A percentile compares a stretch with the other conserved stretches of the same genome.
Conservation (phyloP, 73 alveolate species). For the Strombidium stylifer region DNA sequence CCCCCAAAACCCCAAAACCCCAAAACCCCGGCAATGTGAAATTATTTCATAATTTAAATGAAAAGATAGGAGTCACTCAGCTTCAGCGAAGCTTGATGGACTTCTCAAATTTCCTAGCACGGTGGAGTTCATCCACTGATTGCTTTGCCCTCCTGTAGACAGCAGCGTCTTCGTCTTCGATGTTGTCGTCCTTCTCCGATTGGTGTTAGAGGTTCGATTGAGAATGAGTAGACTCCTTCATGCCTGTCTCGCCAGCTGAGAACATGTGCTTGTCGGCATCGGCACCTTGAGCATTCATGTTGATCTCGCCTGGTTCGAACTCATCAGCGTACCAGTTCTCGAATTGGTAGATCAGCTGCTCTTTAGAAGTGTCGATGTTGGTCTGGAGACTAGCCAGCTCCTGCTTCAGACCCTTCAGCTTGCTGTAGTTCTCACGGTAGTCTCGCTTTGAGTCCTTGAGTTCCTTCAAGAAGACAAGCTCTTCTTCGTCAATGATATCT, state of each 20-base stretch:
- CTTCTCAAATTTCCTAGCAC: slow-evolving; percentile 76
- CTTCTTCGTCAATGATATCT: slow-evolving; percentile 97
- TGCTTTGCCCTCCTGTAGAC: slow-evolving; percentile 96
- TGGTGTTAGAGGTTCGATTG: slow-evolving; percentile 61
- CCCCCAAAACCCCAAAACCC: too few species aligned
- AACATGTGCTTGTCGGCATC: slow-evolving; percentile 33
- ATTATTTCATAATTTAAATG: too few species aligned
- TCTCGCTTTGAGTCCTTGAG: slow-evolving; percentile 86
- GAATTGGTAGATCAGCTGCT: slow-evolving; percentile 58
- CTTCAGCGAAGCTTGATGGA: too few species aligned
- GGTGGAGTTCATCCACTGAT: slow-evolving; percentile 76
- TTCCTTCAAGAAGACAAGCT: slow-evolving; percentile 79
- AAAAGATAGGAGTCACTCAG: too few species aligned
- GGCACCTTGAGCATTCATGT: neutral
- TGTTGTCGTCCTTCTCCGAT: slow-evolving; percentile 79
- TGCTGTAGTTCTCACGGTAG: slow-evolving; percentile 84
- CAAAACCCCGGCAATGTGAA: too few species aligned
- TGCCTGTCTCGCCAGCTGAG: slow-evolving; percentile 44
- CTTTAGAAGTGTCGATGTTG: slow-evolving; percentile 66
- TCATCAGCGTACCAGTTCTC: slow-evolving; percentile 78
- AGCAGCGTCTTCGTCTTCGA: slow-evolving; percentile 94
- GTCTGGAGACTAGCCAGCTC: slow-evolving; percentile 71
- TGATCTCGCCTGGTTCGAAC: slow-evolving; percentile 54
- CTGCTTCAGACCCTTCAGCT: slow-evolving; percentile 75
- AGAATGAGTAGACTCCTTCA: slow-evolving; percentile 52